phyloP scores from a whole-genome alignment of 495 filamentous ascomycete species.

The Lophium mytilinum region DNA sequence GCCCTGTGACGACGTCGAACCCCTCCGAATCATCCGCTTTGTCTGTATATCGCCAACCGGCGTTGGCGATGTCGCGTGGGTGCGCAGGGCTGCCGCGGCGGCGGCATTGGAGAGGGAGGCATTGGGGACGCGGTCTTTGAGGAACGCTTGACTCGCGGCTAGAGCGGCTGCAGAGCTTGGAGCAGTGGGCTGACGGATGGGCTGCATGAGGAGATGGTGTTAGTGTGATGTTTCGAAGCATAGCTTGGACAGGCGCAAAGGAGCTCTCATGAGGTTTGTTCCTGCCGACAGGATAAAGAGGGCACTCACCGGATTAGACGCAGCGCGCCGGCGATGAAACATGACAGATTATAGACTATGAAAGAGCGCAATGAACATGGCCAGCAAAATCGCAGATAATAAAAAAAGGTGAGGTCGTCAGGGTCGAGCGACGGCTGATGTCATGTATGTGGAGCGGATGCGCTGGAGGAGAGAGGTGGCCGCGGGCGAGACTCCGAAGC shows the following conservation, averaged over 20 bases:
- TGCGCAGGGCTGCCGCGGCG: conserved; percentile 73
- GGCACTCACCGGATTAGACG: conserved; percentile 27
- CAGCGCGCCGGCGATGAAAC: conserved; percentile 25
- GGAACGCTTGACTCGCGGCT: conserved; percentile 75
- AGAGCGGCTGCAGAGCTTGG: conserved; percentile 63
- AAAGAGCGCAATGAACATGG: not conserved
- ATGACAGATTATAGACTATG: conserved; percentile 10
- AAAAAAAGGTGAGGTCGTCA: not conserved
- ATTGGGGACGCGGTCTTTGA: conserved; percentile 54
- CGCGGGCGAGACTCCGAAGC: too few species aligned
- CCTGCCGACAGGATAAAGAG: not conserved
- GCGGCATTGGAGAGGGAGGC: conserved; percentile 69
- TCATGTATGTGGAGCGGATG: not conserved
- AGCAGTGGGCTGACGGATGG: conserved; percentile 57
- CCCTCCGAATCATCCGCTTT: conserved; percentile 68
- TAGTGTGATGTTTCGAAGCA: not conserved
- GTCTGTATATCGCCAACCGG: conserved; percentile 75
- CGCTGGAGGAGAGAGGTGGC: not conserved
- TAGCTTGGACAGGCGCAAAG: not conserved
- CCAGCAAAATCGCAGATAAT: not conserved
- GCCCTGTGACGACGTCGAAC: conserved; percentile 59
- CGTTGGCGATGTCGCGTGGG: conserved; percentile 65
- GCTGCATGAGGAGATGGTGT: conserved; percentile 34
- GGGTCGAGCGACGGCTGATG: not conserved
- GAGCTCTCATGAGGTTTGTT: not conserved